Percentiles rank a stretch among this genome's conserved stretches.
Evolutionary conservation across 768 basidiomycete species (phyloP).

Genomic region (Hericium rajendrae): DNA sequence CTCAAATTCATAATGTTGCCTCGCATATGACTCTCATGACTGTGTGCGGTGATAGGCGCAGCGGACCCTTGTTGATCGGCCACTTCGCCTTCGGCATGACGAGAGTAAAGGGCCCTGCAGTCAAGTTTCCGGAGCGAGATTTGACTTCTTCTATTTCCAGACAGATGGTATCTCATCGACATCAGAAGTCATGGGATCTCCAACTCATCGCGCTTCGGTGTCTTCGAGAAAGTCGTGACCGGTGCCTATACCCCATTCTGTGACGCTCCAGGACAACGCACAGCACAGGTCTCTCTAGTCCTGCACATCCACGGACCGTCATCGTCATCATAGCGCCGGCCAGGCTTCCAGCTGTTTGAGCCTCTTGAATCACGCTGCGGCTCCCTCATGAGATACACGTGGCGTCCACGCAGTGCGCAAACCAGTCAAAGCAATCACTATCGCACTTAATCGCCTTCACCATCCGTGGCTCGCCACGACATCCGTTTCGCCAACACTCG

Average conservation of each 20-base stretch:
- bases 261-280: not conserved
- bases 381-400: slow-evolving; percentile 1
- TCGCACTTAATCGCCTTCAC: slow-evolving; percentile 6
- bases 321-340: not conserved
- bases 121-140: too few relatives aligned
- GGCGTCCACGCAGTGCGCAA: slow-evolving; percentile 1
- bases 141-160: not conserved
- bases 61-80: too few relatives aligned
- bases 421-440: slow-evolving; percentile 3
- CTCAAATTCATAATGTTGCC: too few relatives aligned
- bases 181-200: not conserved
- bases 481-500: not conserved
- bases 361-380: not conserved
- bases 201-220: not conserved
- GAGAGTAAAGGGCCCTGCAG: too few relatives aligned
- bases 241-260: not conserved
- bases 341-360: too few relatives aligned
- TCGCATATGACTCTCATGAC: too few relatives aligned
- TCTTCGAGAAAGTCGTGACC: not conserved
- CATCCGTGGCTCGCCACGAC: not conserved
- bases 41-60: too few relatives aligned
- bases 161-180: not conserved
- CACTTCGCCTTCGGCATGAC: too few relatives aligned
- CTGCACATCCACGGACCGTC: too few relatives aligned
- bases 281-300: not conserved